These are phyloP conservation scores for Wilhelminamyces savonicus DNA, from an alignment of 805 yeast genomes.

Conservation along the genomic window DNA sequence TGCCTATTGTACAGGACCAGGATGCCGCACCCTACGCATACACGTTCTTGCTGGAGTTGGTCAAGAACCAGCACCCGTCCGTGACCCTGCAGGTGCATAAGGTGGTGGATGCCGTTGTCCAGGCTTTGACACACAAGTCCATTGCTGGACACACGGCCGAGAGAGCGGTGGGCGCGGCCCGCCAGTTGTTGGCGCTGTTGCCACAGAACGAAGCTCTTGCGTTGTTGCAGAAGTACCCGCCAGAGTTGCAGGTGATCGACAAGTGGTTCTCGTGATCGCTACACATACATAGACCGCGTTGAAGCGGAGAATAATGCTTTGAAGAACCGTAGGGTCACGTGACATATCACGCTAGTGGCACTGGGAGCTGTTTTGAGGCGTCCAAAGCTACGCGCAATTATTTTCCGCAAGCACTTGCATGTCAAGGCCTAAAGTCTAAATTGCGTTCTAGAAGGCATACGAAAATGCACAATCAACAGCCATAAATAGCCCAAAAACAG, in stretches of 20 bases:
- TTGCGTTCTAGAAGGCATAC: no score
- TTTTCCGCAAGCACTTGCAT: no score
- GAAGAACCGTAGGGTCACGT: no score
- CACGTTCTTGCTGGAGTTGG: slow-evolving; percentile 64
- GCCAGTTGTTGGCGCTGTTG: slow-evolving; percentile 53
- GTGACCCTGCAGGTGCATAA: slow-evolving; percentile 51
- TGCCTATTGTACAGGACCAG: slow-evolving; percentile 79
- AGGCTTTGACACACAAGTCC: slow-evolving; percentile 64
- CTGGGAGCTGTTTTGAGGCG: no score
- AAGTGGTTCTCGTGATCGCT: slow-evolving; percentile 44
- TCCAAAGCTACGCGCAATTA: no score
- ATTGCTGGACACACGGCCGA: slow-evolving; percentile 70
- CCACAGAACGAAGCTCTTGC: slow-evolving; percentile 67
- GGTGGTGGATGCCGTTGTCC: slow-evolving; percentile 63
- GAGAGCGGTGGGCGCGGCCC: slow-evolving; percentile 54
- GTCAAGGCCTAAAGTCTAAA: no score
- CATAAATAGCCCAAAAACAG: no score
- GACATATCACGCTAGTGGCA: no score
- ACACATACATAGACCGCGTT: no score
- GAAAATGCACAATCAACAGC: no score
- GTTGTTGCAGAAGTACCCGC: slow-evolving; percentile 55
- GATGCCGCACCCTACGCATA: slow-evolving; percentile 87
- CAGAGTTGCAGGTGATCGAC: slow-evolving; percentile 55
- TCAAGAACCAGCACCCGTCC: slow-evolving; percentile 57
- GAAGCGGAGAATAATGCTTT: no score